These are phyloP conservation scores for Monilinia fructigena DNA, from an alignment of 2,329 filamentous ascomycete genomes.

Conservation along the genomic window DNA sequence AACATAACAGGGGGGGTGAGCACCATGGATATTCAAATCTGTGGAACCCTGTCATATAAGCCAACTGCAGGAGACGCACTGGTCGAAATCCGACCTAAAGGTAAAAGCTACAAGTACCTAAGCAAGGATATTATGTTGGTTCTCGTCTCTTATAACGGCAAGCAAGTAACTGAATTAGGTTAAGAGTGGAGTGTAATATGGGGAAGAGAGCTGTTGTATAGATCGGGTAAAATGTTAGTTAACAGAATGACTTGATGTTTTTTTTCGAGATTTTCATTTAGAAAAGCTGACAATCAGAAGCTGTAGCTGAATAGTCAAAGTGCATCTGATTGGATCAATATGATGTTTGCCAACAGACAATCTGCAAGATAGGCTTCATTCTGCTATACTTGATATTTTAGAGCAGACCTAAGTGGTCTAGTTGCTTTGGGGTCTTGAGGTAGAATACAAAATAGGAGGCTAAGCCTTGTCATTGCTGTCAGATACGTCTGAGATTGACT, in stretches of 20 bases:
- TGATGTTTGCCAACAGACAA: conserved; percentile 13
- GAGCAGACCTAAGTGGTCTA: conserved; percentile 3
- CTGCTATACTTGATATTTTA: conserved; percentile 6
- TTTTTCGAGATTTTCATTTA: conserved; percentile 4
- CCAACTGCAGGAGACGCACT: conserved; percentile 23
- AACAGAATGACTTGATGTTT: conserved; percentile 1
- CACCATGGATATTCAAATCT: conserved; percentile 20
- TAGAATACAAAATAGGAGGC: background rate
- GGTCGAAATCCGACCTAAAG: conserved; percentile 21
- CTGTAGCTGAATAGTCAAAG: background rate
- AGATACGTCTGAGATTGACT: conserved; percentile 1
- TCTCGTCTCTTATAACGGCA: conserved; percentile 8
- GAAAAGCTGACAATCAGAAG: conserved; percentile 17
- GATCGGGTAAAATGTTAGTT: background rate
- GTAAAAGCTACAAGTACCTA: conserved; percentile 3
- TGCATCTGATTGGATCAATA: background rate
- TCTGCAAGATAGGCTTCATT: conserved; percentile 13
- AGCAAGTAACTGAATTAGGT: background rate
- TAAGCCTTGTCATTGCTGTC: conserved; percentile 11
- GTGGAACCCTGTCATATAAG: conserved; percentile 18
- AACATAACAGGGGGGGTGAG: conserved; percentile 7
- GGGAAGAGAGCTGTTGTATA: conserved; percentile 11
- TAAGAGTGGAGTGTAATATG: conserved; percentile 12
- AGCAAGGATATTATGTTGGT: conserved; percentile 4
- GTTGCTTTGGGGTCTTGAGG: background rate